Percentiles rank a stretch among this genome's conserved stretches.
Conservation (phyloP, 2,329 filamentous ascomycete species). For the Meredithiella fracta region DNA sequence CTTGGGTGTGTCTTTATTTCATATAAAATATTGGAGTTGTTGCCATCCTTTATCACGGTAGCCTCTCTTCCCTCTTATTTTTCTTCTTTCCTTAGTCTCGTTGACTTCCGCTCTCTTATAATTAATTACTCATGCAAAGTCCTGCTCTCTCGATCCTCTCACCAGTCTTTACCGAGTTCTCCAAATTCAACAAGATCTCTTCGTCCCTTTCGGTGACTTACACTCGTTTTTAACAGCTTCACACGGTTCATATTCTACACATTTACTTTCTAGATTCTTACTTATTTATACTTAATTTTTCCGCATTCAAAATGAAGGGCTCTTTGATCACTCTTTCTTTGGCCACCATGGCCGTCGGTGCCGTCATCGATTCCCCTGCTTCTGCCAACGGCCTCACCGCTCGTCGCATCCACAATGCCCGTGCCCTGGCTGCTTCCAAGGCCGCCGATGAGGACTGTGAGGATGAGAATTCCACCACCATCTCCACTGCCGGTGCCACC, state of each 20-base stretch:
- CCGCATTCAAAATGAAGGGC: conserved; percentile 12
- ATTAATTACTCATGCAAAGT: conserved; percentile 2
- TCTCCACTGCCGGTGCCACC: background rate
- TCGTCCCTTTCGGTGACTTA: conserved; percentile 8
- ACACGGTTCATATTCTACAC: conserved; percentile 3
- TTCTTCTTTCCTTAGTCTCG: conserved; percentile 9
- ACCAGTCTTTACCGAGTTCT: conserved; percentile 13
- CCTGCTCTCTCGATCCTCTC: conserved; percentile 2
- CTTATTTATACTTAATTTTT: conserved; percentile 5
- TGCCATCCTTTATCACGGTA: background rate
- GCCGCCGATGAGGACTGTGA: conserved; percentile 6
- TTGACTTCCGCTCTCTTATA: conserved; percentile 10
- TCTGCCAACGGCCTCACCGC: conserved; percentile 1
- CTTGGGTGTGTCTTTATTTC: too few species aligned
- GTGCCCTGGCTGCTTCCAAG: background rate
- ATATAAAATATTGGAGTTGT: background rate
- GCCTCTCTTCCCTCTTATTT: background rate
- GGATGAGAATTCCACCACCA: background rate
- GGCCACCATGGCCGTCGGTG: conserved; percentile 13
- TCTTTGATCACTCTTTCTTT: conserved; percentile 13
- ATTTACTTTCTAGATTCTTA: conserved; percentile 4
- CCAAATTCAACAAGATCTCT: conserved; percentile 7
- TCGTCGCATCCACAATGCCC: background rate
- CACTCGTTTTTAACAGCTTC: conserved; percentile 9
- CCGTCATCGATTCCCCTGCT: conserved; percentile 7